These are phyloP conservation scores for Paulownia fortunei DNA, from an alignment of 257 asterid genomes.

Conservation along the genomic window DNA sequence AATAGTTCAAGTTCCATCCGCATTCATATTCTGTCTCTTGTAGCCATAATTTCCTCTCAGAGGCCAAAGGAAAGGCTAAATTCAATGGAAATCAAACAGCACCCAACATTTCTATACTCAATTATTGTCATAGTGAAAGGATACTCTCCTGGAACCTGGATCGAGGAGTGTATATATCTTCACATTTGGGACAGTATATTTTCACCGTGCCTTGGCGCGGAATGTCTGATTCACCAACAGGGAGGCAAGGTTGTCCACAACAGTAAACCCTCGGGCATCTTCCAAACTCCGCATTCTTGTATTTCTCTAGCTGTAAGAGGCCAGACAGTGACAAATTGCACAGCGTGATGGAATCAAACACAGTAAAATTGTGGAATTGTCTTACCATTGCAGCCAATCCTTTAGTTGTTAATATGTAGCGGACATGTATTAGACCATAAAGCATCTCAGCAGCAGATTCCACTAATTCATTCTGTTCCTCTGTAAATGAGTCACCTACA, in stretches of 20 bases:
- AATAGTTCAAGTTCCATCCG: no score
- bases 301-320: conserved; percentile 60
- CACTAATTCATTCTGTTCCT: conserved; percentile 64
- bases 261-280: conserved; percentile 71
- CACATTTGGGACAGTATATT: conserved; percentile 67
- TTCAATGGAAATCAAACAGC: neutral
- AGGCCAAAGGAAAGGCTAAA: neutral
- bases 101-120: neutral
- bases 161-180: conserved; percentile 61
- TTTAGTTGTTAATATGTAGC: conserved; percentile 65
- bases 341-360: conserved; percentile 10
- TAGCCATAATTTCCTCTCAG: neutral
- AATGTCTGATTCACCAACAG: conserved; percentile 64
- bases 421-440: conserved; percentile 66
- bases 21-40: no score
- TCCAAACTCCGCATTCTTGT: conserved; percentile 73
- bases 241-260: conserved; percentile 72
- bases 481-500: conserved; percentile 65
- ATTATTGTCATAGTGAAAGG: conserved; percentile 37
- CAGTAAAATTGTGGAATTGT: conserved; percentile 19
- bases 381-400: conserved; percentile 72
- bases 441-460: conserved; percentile 79
- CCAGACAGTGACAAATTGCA: conserved; percentile 30
- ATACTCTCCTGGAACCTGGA: conserved; percentile 70
- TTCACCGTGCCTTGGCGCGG: conserved; percentile 63